Percentiles rank a stretch among this genome's conserved stretches.
These are phyloP conservation scores for Penicillium turbatum DNA, from an alignment of 495 filamentous ascomycete genomes.

Conservation along the genomic window DNA sequence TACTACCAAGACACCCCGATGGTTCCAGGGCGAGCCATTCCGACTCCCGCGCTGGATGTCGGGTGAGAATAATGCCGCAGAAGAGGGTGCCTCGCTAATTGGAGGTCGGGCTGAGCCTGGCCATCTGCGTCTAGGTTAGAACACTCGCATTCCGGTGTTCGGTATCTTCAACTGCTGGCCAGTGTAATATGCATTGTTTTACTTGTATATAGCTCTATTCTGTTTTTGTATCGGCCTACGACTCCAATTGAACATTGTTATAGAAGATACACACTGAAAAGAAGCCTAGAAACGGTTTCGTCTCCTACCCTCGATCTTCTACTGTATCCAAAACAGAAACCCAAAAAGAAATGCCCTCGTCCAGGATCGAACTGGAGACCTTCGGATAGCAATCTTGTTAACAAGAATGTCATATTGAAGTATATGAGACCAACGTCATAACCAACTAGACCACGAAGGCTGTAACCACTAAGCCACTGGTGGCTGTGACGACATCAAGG, in stretches of 20 bases:
- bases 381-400: conserved; percentile 11
- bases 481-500: background rate
- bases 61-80: conserved; percentile 34
- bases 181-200: conserved; percentile 22
- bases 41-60: conserved; percentile 82
- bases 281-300: background rate
- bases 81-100: conserved; percentile 47
- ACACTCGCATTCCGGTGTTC: conserved; percentile 19
- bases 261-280: background rate
- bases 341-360: conserved; percentile 8
- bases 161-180: conserved; percentile 24
- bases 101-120: conserved; percentile 52
- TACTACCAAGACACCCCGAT: conserved; percentile 71
- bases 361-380: conserved; percentile 14
- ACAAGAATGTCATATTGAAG: conserved; percentile 6
- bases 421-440: conserved; percentile 12
- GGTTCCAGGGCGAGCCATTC: conserved; percentile 66
- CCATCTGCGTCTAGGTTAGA: conserved; percentile 35
- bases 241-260: background rate
- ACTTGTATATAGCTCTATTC: conserved; percentile 16
- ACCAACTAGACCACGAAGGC: conserved; percentile 13
- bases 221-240: background rate
- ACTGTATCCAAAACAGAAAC: background rate
- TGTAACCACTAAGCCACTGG: background rate
- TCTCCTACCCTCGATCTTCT: too few species aligned